Percentiles rank a stretch among this genome's conserved stretches.
These are phyloP conservation scores for Diaporthe capsici DNA, from an alignment of 2,329 filamentous ascomycete genomes.

Conservation along the genomic window DNA sequence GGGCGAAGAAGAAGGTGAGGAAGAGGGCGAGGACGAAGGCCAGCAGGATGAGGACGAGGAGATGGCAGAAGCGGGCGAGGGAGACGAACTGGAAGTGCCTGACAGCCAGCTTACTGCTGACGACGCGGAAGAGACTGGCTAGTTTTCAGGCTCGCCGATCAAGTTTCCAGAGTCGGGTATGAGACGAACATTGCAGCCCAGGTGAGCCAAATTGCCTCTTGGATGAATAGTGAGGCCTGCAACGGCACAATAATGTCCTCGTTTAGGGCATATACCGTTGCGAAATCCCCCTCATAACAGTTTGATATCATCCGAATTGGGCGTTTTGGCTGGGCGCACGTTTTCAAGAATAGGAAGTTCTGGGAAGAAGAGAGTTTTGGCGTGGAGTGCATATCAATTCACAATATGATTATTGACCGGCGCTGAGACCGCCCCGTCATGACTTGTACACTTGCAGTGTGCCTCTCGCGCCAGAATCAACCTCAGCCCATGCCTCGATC, in stretches of 20 bases:
- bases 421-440: neutral
- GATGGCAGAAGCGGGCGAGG: constrained; percentile 39
- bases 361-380: neutral
- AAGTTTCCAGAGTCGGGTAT: neutral
- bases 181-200: neutral
- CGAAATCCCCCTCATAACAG: too few species aligned
- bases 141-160: neutral
- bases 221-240: neutral
- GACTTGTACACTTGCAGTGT: constrained; percentile 25
- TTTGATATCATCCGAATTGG: neutral
- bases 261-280: neutral
- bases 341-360: too few species aligned
- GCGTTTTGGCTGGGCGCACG: neutral
- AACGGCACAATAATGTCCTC: neutral
- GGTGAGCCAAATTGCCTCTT: too few species aligned
- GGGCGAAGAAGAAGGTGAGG: constrained; percentile 37
- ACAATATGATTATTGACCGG: neutral
- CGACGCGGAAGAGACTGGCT: constrained; percentile 33
- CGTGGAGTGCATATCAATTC: neutral
- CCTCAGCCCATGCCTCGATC: constrained; percentile 43
- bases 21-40: constrained; percentile 28
- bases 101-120: constrained; percentile 25
- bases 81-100: constrained; percentile 41
- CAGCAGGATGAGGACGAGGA: constrained; percentile 46
- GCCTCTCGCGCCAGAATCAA: constrained; percentile 42